Percentiles rank a stretch among this genome's conserved stretches.
Conservation (phyloP, 2,329 filamentous ascomycete species). For the Erysiphe neolycopersici region DNA sequence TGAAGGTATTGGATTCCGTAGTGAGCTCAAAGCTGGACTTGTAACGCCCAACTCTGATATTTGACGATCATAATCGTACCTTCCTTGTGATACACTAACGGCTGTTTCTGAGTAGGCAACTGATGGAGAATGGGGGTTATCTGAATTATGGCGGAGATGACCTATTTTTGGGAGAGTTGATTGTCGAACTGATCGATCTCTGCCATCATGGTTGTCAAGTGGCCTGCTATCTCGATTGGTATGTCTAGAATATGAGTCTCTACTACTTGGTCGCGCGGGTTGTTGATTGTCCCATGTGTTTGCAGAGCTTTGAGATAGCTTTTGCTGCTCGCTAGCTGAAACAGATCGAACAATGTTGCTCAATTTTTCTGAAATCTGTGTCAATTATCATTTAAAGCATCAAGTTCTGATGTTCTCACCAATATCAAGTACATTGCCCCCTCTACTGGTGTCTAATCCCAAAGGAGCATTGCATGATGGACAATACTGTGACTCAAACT, state of each 20-base stretch:
- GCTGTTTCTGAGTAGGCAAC: constrained; percentile 55
- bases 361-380: constrained; percentile 47
- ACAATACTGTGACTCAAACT: constrained; percentile 82
- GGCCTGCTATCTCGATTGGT: constrained; percentile 9
- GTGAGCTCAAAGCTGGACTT: constrained; percentile 38
- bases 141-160: constrained; percentile 57
- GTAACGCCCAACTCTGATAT: constrained; percentile 74
- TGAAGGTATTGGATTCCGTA: constrained; percentile 68
- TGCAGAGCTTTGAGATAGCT: constrained; percentile 24
- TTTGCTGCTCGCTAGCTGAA: constrained; percentile 30
- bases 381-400: background rate
- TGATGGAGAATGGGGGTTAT: constrained; percentile 42
- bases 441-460: constrained; percentile 70
- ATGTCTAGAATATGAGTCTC: constrained; percentile 14
- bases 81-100: constrained; percentile 38
- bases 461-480: constrained; percentile 81
- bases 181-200: constrained; percentile 22
- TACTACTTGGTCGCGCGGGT: constrained; percentile 25
- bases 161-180: constrained; percentile 8
- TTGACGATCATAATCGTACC: constrained; percentile 86
- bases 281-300: constrained; percentile 43
- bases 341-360: constrained; percentile 75
- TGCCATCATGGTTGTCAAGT: constrained; percentile 17
- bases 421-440: constrained; percentile 76
- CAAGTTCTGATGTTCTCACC: constrained; percentile 24